Conservation (phyloP, 2,329 filamentous ascomycete species). For the Ceratocystis colombiana region DNA sequence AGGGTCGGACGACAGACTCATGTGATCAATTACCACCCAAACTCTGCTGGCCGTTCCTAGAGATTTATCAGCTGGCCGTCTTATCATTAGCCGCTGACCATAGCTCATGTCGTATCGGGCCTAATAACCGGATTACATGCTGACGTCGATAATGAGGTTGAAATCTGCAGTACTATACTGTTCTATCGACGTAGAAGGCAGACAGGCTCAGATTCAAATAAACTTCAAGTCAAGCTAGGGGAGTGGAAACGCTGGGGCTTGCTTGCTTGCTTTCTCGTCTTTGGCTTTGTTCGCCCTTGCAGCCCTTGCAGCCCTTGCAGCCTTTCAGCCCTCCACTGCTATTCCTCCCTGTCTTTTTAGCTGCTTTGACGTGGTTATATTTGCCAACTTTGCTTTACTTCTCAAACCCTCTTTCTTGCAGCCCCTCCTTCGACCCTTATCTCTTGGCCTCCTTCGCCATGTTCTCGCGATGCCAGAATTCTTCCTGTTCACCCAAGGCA, state of each 20-base stretch:
- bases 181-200: not conserved
- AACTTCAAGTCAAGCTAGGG: not conserved
- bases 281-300: not conserved
- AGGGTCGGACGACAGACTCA: not conserved
- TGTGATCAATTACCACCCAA: not conserved
- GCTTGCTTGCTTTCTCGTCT: no score
- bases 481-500: constrained; percentile 58
- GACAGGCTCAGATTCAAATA: not conserved
- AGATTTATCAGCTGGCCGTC: not conserved
- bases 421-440: not conserved
- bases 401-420: not conserved
- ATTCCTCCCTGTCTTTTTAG: not conserved
- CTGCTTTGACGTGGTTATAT: constrained; percentile 8
- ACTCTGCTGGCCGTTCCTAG: not conserved
- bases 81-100: not conserved
- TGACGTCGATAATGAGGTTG: not conserved
- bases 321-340: not conserved
- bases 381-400: not conserved
- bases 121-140: not conserved
- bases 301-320: not conserved
- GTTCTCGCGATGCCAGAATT: constrained; percentile 47
- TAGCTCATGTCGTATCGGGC: not conserved
- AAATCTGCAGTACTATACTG: not conserved
- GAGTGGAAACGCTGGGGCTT: no score
- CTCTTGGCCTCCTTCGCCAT: constrained; percentile 12